Evolutionary conservation across 495 filamentous ascomycete genomes (phyloP).

Genomic region (Neurospora sp.): DNA sequence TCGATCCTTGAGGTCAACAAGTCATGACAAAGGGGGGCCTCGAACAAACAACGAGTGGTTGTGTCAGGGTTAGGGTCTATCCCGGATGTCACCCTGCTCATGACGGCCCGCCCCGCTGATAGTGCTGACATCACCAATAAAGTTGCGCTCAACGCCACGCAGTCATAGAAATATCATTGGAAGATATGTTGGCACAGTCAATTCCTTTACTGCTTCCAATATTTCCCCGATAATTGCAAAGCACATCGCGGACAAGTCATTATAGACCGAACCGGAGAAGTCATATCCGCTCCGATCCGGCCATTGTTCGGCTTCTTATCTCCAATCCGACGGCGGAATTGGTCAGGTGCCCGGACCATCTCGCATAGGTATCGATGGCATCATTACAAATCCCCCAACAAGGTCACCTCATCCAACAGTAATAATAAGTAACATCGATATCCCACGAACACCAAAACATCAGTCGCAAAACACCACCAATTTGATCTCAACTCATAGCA

Average conservation of each 20-base stretch:
- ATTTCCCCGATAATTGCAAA: too few species aligned
- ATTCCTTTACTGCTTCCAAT: too few species aligned
- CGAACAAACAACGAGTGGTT: background rate
- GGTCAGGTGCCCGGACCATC: background rate
- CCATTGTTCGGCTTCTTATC: background rate
- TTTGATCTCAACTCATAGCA: accelerated
- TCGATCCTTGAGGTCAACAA: background rate
- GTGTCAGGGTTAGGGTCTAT: background rate
- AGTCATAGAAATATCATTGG: background rate
- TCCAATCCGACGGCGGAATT: background rate
- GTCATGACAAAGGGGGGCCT: background rate
- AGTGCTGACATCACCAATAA: background rate
- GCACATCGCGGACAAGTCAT: background rate
- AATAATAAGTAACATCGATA: background rate
- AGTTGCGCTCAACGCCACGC: background rate
- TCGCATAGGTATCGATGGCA: background rate
- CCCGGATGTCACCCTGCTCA: background rate
- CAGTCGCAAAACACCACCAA: background rate
- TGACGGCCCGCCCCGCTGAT: background rate
- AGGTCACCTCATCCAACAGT: background rate
- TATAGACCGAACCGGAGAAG: background rate
- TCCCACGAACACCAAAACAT: background rate
- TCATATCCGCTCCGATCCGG: background rate
- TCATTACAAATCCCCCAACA: background rate
- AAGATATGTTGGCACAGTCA: background rate